phyloP scores from a whole-genome alignment of 257 asterid species.

The Nicotiana attenuata region DNA sequence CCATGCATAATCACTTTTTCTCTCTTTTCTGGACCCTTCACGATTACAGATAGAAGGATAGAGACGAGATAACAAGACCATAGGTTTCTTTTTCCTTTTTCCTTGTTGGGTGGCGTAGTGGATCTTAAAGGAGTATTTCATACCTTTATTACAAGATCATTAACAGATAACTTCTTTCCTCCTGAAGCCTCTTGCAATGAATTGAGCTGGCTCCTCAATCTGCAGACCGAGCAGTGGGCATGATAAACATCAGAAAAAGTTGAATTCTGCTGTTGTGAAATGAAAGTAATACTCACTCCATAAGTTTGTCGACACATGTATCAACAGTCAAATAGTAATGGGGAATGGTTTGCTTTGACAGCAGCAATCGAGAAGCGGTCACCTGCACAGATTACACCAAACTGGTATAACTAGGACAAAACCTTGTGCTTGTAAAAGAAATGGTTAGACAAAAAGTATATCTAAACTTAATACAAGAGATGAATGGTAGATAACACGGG shows the following conservation, averaged over 20 bases:
- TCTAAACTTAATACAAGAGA: background rate
- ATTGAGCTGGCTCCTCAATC: slow-evolving; percentile 76
- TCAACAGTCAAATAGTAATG: slow-evolving; percentile 95
- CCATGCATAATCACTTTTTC: background rate
- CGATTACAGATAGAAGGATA: background rate
- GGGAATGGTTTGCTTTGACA: slow-evolving; percentile 91
- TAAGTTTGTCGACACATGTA: slow-evolving; percentile 91
- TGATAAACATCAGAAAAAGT: slow-evolving; percentile 11
- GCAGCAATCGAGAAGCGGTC: slow-evolving; percentile 81
- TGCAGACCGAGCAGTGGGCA: slow-evolving; percentile 27
- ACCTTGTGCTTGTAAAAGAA: background rate
- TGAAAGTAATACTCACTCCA: slow-evolving; percentile 64
- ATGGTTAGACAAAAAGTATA: background rate
- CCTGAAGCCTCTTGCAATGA: slow-evolving; percentile 90
- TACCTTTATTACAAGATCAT: slow-evolving; percentile 98
- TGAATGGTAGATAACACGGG: background rate
- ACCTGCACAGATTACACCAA: slow-evolving; percentile 42
- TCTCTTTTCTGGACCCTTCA: background rate
- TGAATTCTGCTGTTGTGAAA: background rate
- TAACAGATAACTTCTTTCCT: slow-evolving; percentile 87
- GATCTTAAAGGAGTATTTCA: background rate
- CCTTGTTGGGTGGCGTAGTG: background rate
- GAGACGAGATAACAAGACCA: background rate
- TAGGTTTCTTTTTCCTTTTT: background rate
- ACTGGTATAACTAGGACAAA: slow-evolving; percentile 11